phyloP scores from a whole-genome alignment of 495 filamentous ascomycete genomes.

The Xylaria cubensis region DNA sequence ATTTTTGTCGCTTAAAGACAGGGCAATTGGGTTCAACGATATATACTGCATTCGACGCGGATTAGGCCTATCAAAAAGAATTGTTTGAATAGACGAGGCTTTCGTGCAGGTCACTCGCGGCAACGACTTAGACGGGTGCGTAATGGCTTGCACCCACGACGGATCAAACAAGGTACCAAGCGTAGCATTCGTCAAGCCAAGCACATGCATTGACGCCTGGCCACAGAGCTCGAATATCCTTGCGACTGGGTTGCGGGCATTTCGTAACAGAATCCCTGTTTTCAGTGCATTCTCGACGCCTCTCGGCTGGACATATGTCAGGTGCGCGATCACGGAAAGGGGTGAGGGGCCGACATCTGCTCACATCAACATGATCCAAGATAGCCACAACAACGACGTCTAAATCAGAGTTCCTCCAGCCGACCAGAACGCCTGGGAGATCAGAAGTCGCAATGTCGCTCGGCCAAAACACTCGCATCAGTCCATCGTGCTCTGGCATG shows the following conservation, averaged over 20 bases:
- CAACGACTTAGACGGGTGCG: constrained; percentile 59
- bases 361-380: constrained; percentile 88
- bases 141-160: constrained; percentile 73
- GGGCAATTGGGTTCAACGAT: constrained; percentile 84
- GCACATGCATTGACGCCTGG: constrained; percentile 79
- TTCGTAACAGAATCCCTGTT: constrained; percentile 81
- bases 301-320: constrained; percentile 49
- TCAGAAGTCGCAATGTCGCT: constrained; percentile 78
- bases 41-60: constrained; percentile 96
- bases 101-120: constrained; percentile 77
- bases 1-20: constrained; percentile 83
- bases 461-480: constrained; percentile 99
- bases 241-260: constrained; percentile 78
- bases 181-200: constrained; percentile 76
- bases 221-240: constrained; percentile 87
- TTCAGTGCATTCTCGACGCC: constrained; percentile 89
- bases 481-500: constrained; percentile 93
- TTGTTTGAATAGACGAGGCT: constrained; percentile 77
- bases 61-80: constrained; percentile 85
- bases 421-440: constrained; percentile 83
- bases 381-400: constrained; percentile 91
- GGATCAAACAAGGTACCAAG: constrained; percentile 64
- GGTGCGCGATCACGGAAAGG: constrained; percentile 11
- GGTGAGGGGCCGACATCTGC: constrained; percentile 32
- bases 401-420: constrained; percentile 90